Conservation (phyloP, 371 early-diverging fungal species). For the Nosema muscidifuracis region DNA sequence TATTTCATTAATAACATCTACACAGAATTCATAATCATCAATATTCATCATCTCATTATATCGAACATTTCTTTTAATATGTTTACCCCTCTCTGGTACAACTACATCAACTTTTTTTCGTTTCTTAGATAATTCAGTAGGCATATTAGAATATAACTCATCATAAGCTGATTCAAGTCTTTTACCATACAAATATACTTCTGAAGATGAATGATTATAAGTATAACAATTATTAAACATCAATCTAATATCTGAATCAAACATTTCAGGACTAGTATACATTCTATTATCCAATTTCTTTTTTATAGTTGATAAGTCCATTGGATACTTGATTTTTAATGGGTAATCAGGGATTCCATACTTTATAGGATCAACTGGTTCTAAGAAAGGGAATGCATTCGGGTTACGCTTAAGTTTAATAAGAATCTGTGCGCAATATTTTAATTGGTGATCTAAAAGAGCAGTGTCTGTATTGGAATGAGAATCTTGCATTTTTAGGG, state of each 20-base stretch:
- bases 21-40: constrained; percentile 55
- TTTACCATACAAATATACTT: constrained; percentile 56
- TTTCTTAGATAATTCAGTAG: constrained; percentile 34
- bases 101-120: constrained; percentile 9
- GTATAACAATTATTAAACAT: constrained; percentile 65
- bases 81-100: constrained; percentile 12
- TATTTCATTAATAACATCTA: constrained; percentile 52
- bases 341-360: constrained; percentile 85
- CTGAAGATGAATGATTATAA: constrained; percentile 58
- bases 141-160: constrained; percentile 34
- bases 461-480: not conserved
- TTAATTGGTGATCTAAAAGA: constrained; percentile 27
- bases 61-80: constrained; percentile 25
- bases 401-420: constrained; percentile 56
- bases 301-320: constrained; percentile 89
- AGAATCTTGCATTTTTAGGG: not conserved
- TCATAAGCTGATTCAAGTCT: constrained; percentile 54
- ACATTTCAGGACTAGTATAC: constrained; percentile 64
- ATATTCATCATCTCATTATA: constrained; percentile 27
- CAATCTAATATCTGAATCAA: constrained; percentile 67
- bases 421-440: constrained; percentile 49
- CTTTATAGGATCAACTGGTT: constrained; percentile 82
- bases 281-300: constrained; percentile 68
- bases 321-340: constrained; percentile 79
- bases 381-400: constrained; percentile 69